Evolutionary conservation across 1,284 basidiomycete species (phyloP), one percentile per base, ranked within the genome.

Genomic region (Dichomitus squalens): DNA sequence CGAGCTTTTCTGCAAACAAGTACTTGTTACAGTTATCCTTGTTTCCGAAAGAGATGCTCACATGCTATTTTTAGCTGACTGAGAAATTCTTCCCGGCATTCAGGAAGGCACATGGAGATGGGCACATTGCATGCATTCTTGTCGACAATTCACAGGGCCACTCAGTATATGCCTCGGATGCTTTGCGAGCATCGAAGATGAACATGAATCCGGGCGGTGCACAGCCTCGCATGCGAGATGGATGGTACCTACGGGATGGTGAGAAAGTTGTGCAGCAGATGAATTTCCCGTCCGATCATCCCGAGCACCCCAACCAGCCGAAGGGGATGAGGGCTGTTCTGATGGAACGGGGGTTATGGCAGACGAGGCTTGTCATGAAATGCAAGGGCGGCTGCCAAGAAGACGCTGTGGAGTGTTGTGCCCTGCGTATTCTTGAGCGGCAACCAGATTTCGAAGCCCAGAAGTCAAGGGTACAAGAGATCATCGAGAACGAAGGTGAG

Each of bases 71-170:
- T 4, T 54, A 64, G 64, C 55, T 64, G 35, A 56, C 44, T 31
- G 71, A 74, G 34, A 76, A 73, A 52, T 74, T 76, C 40, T 75
- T 77, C 49, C 74, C 73, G 1, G 65, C 67, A 16, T 75, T 76
- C 59, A 67, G 75, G 50, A 18, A 20, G 5, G 52, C 53, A 3
- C 75, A 77, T 63, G 69, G 72, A 0, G 64, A 71, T 8, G 70
- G 63, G 3, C 73, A 70, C 61, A 70, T 75, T 52, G 72, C 70
- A 2, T 57, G 76, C 0, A 57, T 79, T 33, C 57, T 77, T 33
- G 68, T 77, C n/a, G 70, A 78, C 50, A 73, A 77, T 56, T 78
- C 73, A 4, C 73, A 78, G 50, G 76, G 76, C 0, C 76, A 79
- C 54, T 70, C 68, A 9, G 69, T 72, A 46, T 78, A 77, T 70